A percentile compares a stretch with the other conserved stretches of the same genome.
Evolutionary conservation across 345 rosid species (phyloP).

Genomic region (Laguncularia racemosa): DNA sequence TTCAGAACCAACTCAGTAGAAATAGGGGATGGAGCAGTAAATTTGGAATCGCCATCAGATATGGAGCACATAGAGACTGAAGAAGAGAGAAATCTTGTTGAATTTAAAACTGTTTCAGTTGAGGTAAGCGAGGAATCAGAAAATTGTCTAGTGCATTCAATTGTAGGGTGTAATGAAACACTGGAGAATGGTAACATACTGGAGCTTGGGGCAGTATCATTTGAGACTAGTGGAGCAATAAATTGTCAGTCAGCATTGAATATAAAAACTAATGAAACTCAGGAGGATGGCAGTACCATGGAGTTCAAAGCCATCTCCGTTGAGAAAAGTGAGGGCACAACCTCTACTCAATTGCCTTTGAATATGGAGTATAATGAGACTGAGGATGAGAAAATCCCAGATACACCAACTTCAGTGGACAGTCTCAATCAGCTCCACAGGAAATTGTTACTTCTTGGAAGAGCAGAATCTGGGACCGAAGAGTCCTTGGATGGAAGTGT

Average conservation of each 20-base stretch:
- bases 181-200: slow-evolving; percentile 34
- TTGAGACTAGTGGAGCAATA: no score
- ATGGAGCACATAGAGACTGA: not conserved
- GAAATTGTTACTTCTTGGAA: slow-evolving; percentile 42
- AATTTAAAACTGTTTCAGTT: slow-evolving; percentile 32
- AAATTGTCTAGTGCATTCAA: slow-evolving; percentile 1
- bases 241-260: no score
- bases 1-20: slow-evolving; percentile 36
- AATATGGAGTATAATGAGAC: slow-evolving; percentile 33
- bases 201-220: no score
- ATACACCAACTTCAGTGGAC: slow-evolving; percentile 52
- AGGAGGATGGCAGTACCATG: no score
- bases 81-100: slow-evolving; percentile 33
- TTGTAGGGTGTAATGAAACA: slow-evolving; percentile 31
- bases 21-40: slow-evolving; percentile 3
- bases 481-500: slow-evolving; percentile 67
- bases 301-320: slow-evolving; percentile 13
- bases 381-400: slow-evolving; percentile 60
- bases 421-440: slow-evolving; percentile 46
- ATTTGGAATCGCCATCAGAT: not conserved
- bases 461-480: slow-evolving; percentile 46
- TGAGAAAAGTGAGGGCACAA: slow-evolving; percentile 12
- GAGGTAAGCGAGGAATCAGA: slow-evolving; percentile 15
- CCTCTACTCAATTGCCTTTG: slow-evolving; percentile 15
- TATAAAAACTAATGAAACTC: no score